Conservation (phyloP, 169 alveolate genomes). For the Plasmodium fragile region DNA sequence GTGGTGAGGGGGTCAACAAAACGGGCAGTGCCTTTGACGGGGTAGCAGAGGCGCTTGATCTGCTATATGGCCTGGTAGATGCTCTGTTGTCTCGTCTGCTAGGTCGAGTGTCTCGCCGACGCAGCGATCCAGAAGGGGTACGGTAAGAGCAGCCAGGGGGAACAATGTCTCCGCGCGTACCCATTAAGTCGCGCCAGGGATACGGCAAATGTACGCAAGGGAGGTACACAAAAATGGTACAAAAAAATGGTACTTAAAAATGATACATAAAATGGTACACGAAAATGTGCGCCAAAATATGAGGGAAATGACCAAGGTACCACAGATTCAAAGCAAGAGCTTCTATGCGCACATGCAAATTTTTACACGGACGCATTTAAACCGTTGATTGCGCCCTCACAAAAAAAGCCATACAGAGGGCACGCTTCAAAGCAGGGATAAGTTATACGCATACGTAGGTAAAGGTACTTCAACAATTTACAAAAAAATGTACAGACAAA, state of each 20-base stretch:
- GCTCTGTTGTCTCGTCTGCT: neutral
- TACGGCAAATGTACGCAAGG: neutral
- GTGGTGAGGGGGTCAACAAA: neutral
- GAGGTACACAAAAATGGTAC: neutral
- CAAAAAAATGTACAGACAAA: neutral
- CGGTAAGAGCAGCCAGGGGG: neutral
- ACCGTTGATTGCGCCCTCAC: neutral
- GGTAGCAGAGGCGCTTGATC: neutral
- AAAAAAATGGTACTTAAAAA: neutral
- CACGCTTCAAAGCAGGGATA: neutral
- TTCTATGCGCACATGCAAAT: neutral
- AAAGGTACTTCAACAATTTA: neutral
- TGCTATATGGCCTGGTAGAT: neutral
- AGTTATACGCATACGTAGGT: neutral
- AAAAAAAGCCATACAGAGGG: neutral
- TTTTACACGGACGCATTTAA: neutral
- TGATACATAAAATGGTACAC: neutral
- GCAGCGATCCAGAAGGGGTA: neutral
- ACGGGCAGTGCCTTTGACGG: neutral
- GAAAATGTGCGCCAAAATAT: neutral
- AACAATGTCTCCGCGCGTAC: neutral
- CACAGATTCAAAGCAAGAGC: neutral
- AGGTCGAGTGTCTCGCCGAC: neutral
- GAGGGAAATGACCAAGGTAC: neutral
- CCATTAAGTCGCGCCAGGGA: neutral